Percentiles rank a stretch among this genome's conserved stretches.
Conservation (phyloP, 257 asterid genomes). For the Solanum pinnatisectum region DNA sequence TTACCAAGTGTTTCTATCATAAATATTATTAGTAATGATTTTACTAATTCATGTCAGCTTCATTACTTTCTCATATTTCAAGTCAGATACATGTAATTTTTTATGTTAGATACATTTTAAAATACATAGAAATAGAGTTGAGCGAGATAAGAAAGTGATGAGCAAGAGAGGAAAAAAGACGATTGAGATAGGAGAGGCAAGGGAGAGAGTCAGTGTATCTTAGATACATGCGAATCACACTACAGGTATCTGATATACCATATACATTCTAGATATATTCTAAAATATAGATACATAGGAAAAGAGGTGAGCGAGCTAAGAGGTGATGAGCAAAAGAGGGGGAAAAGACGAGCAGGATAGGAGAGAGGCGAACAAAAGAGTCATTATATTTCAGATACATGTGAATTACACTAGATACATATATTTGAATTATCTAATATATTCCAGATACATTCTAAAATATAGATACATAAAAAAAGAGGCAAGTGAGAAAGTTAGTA, state of each 20-base stretch:
- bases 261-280: no score
- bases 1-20: background rate
- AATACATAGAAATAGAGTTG: background rate
- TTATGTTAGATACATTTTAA: background rate
- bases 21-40: no score
- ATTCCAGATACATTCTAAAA: no score
- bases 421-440: no score
- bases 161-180: background rate
- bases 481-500: fast-evolving
- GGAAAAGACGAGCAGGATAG: no score
- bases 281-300: no score
- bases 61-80: background rate
- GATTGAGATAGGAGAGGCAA: background rate
- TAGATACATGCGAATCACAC: fast-evolving
- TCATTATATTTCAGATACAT: no score
- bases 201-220: background rate
- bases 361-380: background rate
- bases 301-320: background rate
- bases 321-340: background rate
- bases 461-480: no score
- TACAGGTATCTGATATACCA: background rate
- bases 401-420: no score
- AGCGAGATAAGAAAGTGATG: background rate
- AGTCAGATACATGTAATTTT: no score
- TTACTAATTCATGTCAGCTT: no score